Evolutionary conservation across 257 asterid species (phyloP).

Genomic region (Cordia subcordata): DNA sequence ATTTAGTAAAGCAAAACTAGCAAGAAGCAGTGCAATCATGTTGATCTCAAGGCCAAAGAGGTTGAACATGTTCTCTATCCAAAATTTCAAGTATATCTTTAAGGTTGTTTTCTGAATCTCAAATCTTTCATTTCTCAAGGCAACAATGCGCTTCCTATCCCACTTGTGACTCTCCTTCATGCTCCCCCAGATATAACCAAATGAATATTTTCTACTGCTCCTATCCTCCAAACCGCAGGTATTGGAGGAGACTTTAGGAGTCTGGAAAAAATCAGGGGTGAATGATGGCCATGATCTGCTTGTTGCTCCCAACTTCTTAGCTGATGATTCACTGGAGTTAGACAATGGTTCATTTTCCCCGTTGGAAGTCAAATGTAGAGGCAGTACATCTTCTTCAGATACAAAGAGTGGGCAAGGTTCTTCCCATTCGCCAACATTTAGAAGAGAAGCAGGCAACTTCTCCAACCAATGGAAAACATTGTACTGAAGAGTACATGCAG

Average conservation of each 20-base stretch:
- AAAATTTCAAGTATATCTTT: conserved; percentile 83
- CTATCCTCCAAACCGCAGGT: conserved; percentile 27
- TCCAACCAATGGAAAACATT: conserved; percentile 90
- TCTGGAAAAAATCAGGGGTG: conserved; percentile 29
- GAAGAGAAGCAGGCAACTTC: conserved; percentile 51
- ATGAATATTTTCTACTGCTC: conserved; percentile 41
- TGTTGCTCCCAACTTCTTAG: conserved; percentile 29
- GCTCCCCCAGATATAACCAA: conserved; percentile 85
- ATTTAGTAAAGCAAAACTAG: conserved; percentile 91
- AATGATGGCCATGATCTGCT: conserved; percentile 59
- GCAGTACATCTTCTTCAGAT: conserved; percentile 53
- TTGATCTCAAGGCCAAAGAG: conserved; percentile 97
- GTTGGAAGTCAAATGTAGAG: conserved; percentile 31
- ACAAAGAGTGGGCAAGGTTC: conserved; percentile 94
- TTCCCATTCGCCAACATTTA: conserved; percentile 46
- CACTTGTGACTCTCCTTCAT: conserved; percentile 81
- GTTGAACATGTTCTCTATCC: conserved; percentile 96
- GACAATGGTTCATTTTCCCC: conserved; percentile 38
- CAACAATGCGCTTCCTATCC: conserved; percentile 60
- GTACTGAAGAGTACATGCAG: conserved; percentile 89
- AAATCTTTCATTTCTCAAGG: conserved; percentile 85
- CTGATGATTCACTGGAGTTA: conserved; percentile 38
- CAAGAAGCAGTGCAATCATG: conserved; percentile 76
- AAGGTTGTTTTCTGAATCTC: conserved; percentile 80
- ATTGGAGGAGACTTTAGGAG: conserved; percentile 36